Percentiles rank a stretch among this genome's conserved stretches.
phyloP scores from a whole-genome alignment of 352 stramenopile species.

The Globisporangium irregulare region DNA sequence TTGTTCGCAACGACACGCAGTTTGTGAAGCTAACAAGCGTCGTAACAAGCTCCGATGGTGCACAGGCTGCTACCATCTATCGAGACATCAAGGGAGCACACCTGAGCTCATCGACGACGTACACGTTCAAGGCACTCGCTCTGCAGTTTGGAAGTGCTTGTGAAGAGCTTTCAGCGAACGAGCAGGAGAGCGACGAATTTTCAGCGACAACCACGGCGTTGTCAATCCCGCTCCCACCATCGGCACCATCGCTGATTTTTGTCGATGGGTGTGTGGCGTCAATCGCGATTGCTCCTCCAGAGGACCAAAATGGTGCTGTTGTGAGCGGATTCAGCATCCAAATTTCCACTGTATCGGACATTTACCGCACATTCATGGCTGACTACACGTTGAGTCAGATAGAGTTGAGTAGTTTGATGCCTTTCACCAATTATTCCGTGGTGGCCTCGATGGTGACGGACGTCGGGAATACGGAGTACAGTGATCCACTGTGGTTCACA shows the following conservation, averaged over 20 bases:
- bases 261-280: conserved; percentile 21
- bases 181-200: conserved; percentile 32
- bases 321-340: conserved; percentile 11
- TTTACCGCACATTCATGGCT: conserved; percentile 5
- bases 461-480: conserved; percentile 18
- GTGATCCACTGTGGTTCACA: conserved; percentile 20
- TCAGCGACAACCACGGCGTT: conserved; percentile 24
- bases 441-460: conserved; percentile 16
- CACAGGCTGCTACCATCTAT: conserved; percentile 18
- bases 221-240: conserved; percentile 26
- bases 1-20: conserved; percentile 13
- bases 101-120: conserved; percentile 27
- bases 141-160: conserved; percentile 38
- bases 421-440: conserved; percentile 32
- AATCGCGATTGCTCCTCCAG: conserved; percentile 20
- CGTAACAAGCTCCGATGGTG: conserved; percentile 15
- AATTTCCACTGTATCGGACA: neutral
- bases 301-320: conserved; percentile 33
- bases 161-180: conserved; percentile 24
- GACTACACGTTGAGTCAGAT: conserved; percentile 11
- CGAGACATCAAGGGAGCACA: conserved; percentile 14
- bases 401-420: conserved; percentile 21
- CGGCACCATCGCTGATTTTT: conserved; percentile 15
- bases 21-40: conserved; percentile 32
- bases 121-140: conserved; percentile 43